Evolutionary conservation across 2,329 filamentous ascomycete genomes (phyloP).

Genomic region (Hypocreales sp.): DNA sequence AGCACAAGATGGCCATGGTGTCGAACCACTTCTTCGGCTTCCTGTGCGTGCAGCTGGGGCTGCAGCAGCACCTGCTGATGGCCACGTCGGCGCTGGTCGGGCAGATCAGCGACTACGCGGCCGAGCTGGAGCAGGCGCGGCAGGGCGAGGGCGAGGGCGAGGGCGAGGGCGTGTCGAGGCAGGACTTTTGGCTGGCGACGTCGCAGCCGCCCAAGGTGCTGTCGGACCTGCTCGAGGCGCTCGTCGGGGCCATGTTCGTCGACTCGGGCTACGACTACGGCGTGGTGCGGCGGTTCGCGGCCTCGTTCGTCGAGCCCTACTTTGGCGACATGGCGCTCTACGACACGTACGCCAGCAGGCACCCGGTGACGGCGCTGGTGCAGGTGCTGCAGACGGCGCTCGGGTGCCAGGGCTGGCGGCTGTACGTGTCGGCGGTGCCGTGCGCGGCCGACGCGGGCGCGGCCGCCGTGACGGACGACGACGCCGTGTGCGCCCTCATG

Average conservation of each 20-base stretch:
- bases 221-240: conserved; percentile 78
- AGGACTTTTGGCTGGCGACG: conserved; percentile 54
- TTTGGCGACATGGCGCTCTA: conserved; percentile 81
- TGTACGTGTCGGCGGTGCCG: conserved; percentile 31
- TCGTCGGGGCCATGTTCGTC: conserved; percentile 80
- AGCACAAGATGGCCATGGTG: conserved; percentile 99
- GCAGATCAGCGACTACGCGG: conserved; percentile 37
- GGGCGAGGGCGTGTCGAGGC: conserved; percentile 15
- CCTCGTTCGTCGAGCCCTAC: conserved; percentile 55
- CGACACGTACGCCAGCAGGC: conserved; percentile 72
- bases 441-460: conserved; percentile 24
- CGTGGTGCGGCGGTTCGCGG: conserved; percentile 63
- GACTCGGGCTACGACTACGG: conserved; percentile 69
- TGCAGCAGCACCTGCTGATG: conserved; percentile 57
- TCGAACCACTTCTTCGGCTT: conserved; percentile 88
- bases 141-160: conserved; percentile 19
- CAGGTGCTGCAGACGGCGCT: conserved; percentile 48
- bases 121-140: conserved; percentile 36
- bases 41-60: conserved; percentile 60
- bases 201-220: conserved; percentile 57
- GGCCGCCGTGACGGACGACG: conserved; percentile 23
- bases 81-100: conserved; percentile 26
- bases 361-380: conserved; percentile 63
- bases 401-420: conserved; percentile 44
- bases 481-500: conserved; percentile 56